Conservation (phyloP, 2,329 filamentous ascomycete genomes). For the Aspergillus puulaauensis region DNA sequence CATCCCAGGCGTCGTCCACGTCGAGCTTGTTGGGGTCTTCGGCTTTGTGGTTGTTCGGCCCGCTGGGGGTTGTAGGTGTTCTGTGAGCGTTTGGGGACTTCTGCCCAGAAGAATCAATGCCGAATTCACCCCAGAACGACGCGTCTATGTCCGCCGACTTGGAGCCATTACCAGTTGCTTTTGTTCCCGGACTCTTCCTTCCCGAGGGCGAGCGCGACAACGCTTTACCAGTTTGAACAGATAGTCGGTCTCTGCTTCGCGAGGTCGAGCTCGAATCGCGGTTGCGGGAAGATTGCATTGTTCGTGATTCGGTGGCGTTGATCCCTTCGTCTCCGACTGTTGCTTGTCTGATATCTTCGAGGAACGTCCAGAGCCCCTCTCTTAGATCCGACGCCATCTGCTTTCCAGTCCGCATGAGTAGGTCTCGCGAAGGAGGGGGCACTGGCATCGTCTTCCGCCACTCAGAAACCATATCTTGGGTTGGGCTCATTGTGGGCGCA, state of each 20-base stretch:
- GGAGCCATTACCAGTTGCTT: conserved; percentile 42
- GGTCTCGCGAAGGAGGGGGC: conserved; percentile 48
- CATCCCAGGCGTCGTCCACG: conserved; percentile 55
- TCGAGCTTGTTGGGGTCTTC: conserved; percentile 37
- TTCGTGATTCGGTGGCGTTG: conserved; percentile 51
- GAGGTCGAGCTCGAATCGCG: conserved; percentile 33
- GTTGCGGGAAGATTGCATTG: conserved; percentile 30
- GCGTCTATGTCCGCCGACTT: conserved; percentile 43
- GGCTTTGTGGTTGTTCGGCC: conserved; percentile 33
- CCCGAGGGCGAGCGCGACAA: conserved; percentile 32
- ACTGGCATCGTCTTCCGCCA: conserved; percentile 45
- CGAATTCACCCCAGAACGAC: conserved; percentile 54
- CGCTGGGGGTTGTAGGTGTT: conserved; percentile 32
- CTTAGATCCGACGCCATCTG: conserved; percentile 88
- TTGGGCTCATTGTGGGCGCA: conserved; percentile 21
- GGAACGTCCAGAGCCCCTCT: conserved; percentile 87
- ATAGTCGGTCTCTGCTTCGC: conserved; percentile 33
- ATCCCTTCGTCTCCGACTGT: conserved; percentile 92
- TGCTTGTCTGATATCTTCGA: conserved; percentile 91
- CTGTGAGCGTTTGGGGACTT: conserved; percentile 33
- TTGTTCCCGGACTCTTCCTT: conserved; percentile 28
- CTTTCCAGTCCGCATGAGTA: conserved; percentile 60
- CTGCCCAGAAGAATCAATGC: conserved; percentile 48
- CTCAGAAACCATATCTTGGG: conserved; percentile 38
- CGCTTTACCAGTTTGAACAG: conserved; percentile 23